These are phyloP conservation scores for Phytophthora tubulina DNA, from an alignment of 352 stramenopile genomes.

Conservation along the genomic window DNA sequence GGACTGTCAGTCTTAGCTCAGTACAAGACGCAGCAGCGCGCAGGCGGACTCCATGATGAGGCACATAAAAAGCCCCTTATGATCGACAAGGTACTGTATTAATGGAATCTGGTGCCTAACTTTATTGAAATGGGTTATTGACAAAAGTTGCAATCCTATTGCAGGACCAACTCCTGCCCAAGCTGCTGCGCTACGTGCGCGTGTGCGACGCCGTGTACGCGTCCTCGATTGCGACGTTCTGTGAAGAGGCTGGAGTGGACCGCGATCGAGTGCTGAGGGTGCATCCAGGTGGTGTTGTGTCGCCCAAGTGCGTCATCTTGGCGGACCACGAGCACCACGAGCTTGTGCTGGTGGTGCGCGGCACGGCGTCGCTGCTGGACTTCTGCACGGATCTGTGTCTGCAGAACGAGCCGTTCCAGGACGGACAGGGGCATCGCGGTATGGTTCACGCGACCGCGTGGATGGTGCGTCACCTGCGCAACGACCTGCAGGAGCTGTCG, in stretches of 20 bases:
- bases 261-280: constrained; percentile 54
- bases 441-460: constrained; percentile 82
- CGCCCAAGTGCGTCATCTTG: constrained; percentile 80
- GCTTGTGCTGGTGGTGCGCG: constrained; percentile 71
- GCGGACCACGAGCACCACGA: constrained; percentile 62
- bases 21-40: constrained; percentile 65
- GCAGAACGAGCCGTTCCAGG: constrained; percentile 75
- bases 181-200: constrained; percentile 63
- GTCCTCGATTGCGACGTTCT: constrained; percentile 60
- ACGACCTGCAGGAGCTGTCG: constrained; percentile 56
- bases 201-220: constrained; percentile 81
- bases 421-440: constrained; percentile 79
- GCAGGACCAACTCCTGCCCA: constrained; percentile 28
- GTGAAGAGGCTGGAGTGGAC: constrained; percentile 55
- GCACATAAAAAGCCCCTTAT: constrained; percentile 38
- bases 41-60: constrained; percentile 36
- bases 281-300: constrained; percentile 75
- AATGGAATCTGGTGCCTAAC: background rate
- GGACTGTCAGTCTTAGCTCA: constrained; percentile 79
- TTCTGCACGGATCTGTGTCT: constrained; percentile 87
- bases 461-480: constrained; percentile 68
- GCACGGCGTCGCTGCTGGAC: constrained; percentile 80
- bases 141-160: constrained; percentile 8
- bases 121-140: background rate
- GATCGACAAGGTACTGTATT: constrained; percentile 34